Evolutionary conservation across 2,329 filamentous ascomycete species (phyloP), one percentile per base, ranked within the genome.

Genomic region (Hirsutella minnesotensis): DNA sequence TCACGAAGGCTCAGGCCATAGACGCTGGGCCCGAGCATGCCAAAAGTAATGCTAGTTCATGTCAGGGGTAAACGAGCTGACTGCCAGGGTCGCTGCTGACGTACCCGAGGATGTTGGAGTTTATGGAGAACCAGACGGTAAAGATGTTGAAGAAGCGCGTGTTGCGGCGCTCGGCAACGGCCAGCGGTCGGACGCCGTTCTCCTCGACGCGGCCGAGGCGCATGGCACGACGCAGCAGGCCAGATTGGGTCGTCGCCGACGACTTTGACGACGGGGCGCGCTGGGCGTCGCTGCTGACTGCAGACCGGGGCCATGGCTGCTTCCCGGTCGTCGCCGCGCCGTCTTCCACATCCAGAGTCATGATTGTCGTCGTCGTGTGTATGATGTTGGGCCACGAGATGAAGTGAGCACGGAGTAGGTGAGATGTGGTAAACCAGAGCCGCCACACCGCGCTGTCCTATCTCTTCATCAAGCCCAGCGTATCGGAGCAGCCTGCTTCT

Each of bases 1-100:
- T 79, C 72, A 37, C 75, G 65, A 16, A 83, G 62, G 40, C 67
- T 66, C 15, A 81, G 63, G 2, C 72, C 72, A 44, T 72, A 77
- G 12, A 64, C 54, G 34, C 69, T 56, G 4, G 76, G 76, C 1
- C 76, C 77, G 1, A 79, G 65, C 69, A 81, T 75, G 45, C 79
- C 79, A 51, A 79, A 80, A 0, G 76, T 75, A 45, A 82, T 73
- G 2, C 75, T 73, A 24, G 15, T 21, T 5, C 7, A 15, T 8
- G 33, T 5, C 13, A n/a, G n/a, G 7, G 16, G 10, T 8, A 18
- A 39, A 40, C 24, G 18, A 29, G 33, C 41, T 35, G n/a, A 18
- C 34, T 3, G 15, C 3, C 3, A 7, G 34, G n/a, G n/a, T n/a
- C n/a, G n/a, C n/a, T n/a, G n/a, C n/a, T n/a, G n/a, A 54, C 62